These are phyloP conservation scores for Pseudogymnoascus sp. DNA, from an alignment of 2,329 filamentous ascomycete species.

Conservation along the genomic window DNA sequence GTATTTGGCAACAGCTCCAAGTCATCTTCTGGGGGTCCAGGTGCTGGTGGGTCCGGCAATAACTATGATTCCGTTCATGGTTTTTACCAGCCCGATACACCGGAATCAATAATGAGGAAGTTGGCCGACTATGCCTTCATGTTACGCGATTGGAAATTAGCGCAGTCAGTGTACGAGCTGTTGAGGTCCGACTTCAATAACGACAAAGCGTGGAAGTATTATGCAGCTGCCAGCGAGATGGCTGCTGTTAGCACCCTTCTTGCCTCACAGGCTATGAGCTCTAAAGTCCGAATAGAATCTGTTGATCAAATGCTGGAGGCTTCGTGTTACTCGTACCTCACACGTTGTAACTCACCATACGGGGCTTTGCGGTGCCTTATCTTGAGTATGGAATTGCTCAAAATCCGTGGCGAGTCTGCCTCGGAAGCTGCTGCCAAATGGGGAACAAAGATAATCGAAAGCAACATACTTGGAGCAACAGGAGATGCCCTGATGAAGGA, in stretches of 20 bases:
- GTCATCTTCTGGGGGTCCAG: conserved; percentile 48
- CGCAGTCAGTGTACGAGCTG: conserved; percentile 86
- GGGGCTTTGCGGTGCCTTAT: conserved; percentile 73
- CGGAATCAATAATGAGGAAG: conserved; percentile 88
- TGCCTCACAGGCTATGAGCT: conserved; percentile 62
- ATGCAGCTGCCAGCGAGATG: conserved; percentile 95
- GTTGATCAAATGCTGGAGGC: conserved; percentile 85
- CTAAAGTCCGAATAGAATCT: conserved; percentile 72
- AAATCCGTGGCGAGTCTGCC: conserved; percentile 70
- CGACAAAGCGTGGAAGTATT: conserved; percentile 94
- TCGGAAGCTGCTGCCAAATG: conserved; percentile 84
- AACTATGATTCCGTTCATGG: conserved; percentile 76
- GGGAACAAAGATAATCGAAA: conserved; percentile 74
- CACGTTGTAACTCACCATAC: conserved; percentile 72
- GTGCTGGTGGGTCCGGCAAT: conserved; percentile 45
- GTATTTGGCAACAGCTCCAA: conserved; percentile 60
- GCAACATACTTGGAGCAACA: conserved; percentile 64
- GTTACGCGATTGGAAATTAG: conserved; percentile 91
- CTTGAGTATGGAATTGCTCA: conserved; percentile 74
- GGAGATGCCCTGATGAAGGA: conserved; percentile 82
- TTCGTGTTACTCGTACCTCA: conserved; percentile 86
- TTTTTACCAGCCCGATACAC: conserved; percentile 75
- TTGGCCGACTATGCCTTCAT: conserved; percentile 94
- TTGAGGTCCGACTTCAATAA: conserved; percentile 83
- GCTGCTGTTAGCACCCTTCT: conserved; percentile 77